These are phyloP conservation scores for Rubia yunnanensis DNA, from an alignment of 257 asterid species.

Conservation along the genomic window DNA sequence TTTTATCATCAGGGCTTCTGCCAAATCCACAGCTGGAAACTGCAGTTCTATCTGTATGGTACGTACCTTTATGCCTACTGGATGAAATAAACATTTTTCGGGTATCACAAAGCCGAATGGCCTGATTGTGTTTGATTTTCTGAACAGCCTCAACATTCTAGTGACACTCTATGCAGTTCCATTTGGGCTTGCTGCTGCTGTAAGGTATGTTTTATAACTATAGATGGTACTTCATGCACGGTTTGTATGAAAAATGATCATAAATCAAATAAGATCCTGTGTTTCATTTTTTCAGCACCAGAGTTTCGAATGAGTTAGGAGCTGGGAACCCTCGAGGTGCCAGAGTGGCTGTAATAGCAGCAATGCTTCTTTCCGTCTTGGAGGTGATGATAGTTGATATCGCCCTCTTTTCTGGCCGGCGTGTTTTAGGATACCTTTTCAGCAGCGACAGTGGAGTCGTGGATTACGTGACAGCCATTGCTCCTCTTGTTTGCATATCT, in stretches of 20 bases:
- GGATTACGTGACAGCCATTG: slow-evolving; percentile 49
- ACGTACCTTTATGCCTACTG: slow-evolving; percentile 4
- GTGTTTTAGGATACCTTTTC: slow-evolving; percentile 65
- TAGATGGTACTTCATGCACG: neutral
- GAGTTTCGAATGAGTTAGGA: slow-evolving; percentile 76
- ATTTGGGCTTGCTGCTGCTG: slow-evolving; percentile 63
- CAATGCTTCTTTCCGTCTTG: slow-evolving; percentile 41
- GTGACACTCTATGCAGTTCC: slow-evolving; percentile 62
- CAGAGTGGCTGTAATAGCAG: slow-evolving; percentile 39
- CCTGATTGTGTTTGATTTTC: slow-evolving; percentile 9
- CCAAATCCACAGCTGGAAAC: slow-evolving; percentile 76
- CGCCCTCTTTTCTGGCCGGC: slow-evolving; percentile 39
- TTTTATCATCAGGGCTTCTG: slow-evolving; percentile 56
- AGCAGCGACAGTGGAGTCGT: slow-evolving; percentile 72
- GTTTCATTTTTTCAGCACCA: slow-evolving; percentile 39
- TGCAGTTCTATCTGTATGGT: slow-evolving; percentile 72
- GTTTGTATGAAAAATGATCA: neutral
- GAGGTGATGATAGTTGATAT: slow-evolving; percentile 35
- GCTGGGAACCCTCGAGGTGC: slow-evolving; percentile 64
- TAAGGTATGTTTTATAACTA: slow-evolving; percentile 44
- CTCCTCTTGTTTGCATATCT: slow-evolving; percentile 64
- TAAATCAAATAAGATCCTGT: neutral
- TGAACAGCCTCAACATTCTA: slow-evolving; percentile 42
- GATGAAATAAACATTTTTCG: neutral
- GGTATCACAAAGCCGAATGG: neutral